These are phyloP conservation scores for Cladorrhinum sp. DNA, from an alignment of 2,329 filamentous ascomycete genomes.

Conservation along the genomic window DNA sequence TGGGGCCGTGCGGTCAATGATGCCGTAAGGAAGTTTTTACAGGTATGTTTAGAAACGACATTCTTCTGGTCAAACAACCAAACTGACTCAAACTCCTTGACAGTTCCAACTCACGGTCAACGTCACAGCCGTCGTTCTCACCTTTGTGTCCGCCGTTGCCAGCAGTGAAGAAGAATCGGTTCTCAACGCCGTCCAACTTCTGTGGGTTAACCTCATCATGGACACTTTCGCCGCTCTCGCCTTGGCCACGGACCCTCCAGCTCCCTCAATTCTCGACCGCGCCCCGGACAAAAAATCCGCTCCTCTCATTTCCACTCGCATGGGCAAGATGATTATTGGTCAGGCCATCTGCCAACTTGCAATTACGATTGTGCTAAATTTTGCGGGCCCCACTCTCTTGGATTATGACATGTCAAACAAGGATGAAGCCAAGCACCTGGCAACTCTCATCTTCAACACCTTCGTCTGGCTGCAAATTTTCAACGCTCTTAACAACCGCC, in stretches of 20 bases:
- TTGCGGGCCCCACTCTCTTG: slow-evolving; percentile 61
- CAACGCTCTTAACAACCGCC: slow-evolving; percentile 79
- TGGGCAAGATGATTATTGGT: slow-evolving; percentile 90
- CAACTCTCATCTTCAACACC: slow-evolving; percentile 74
- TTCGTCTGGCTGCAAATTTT: slow-evolving; percentile 89
- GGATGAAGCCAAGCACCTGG: slow-evolving; percentile 50
- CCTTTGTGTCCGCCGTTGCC: slow-evolving; percentile 73
- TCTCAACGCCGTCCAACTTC: slow-evolving; percentile 72
- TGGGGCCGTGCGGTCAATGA: slow-evolving; percentile 66
- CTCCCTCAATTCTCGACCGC: slow-evolving; percentile 41
- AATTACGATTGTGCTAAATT: slow-evolving; percentile 65
- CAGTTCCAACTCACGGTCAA: slow-evolving; percentile 70
- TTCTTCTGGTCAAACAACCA: not conserved
- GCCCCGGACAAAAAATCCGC: slow-evolving; percentile 73
- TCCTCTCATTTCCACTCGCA: slow-evolving; percentile 68
- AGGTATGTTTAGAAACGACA: slow-evolving; percentile 33
- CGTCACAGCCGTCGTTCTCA: slow-evolving; percentile 74
- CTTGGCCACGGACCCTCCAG: slow-evolving; percentile 41
- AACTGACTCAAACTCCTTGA: not conserved
- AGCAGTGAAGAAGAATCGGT: slow-evolving; percentile 62
- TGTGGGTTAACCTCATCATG: slow-evolving; percentile 86
- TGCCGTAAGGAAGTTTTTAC: slow-evolving; percentile 63
- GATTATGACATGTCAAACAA: slow-evolving; percentile 46
- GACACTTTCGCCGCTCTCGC: slow-evolving; percentile 79
- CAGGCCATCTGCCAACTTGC: slow-evolving; percentile 74